Base-by-base conservation (phyloP, 768 basidiomycete genomes). In the Russula griseocarnosa region DNA sequence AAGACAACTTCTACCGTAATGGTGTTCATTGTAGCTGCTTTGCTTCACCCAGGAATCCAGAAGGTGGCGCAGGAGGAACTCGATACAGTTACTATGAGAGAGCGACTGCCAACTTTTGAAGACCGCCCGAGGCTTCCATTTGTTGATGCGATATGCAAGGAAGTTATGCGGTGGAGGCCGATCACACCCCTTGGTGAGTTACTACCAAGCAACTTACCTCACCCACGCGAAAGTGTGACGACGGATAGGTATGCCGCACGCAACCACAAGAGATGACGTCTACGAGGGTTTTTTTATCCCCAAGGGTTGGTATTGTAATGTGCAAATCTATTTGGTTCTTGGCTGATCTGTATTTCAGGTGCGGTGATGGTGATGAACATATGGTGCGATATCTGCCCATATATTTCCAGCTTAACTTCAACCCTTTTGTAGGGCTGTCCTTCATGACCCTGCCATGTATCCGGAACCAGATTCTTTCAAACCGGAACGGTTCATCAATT, bases 281-380 rank as follows among this genome's bases (percentile, higher is more conserved):
- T 71, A 70, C 49, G 44, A 64, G 10, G 71, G 71, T 14, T 68
- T 55, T 46, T 53, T 55, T 18, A 60, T 71, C 24, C 69, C 71
- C 0, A 61, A 66, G 53, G 59, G 63, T 61, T 30, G 0, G 55
- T 26, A 5, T 32, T 8, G 38, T 54, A 13, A n/a, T 34, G 1
- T 24, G 9, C 32, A 9, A 20, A 20, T 26, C 22, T 16, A 7
- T 30, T 10, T 11, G 14, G 14, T 3, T 26, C 18, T 26, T 47
- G 18, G 18, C 1, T 34, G 8, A 28, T 44, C 4, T 32, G 32
- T 46, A 11, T 47, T 32, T 11, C 10, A 38, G 71, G 68, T 4
- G 38, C 70, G 32, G 14, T 67, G 18, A 36, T 72, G 32, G 34
- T 69, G 3, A 61, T 61, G 5, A 71, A 72, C 53, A 54, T 42